These are phyloP conservation scores for Pyrenophora teres DNA, from an alignment of 2,329 filamentous ascomycete species.

Conservation along the genomic window DNA sequence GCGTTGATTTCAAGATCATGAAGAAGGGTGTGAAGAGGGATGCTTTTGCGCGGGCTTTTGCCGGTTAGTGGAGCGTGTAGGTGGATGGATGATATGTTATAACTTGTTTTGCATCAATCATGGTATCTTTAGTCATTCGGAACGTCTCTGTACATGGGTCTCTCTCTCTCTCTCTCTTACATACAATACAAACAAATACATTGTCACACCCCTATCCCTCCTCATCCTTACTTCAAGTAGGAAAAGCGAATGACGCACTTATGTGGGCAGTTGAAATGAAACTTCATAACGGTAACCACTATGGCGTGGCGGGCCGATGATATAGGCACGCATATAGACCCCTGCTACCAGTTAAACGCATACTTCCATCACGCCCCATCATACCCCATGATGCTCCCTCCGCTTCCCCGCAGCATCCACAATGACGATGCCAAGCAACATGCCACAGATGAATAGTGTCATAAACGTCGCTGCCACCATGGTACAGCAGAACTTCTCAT, in stretches of 20 bases:
- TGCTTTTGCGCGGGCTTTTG: slow-evolving; percentile 4
- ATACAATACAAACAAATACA: too few relatives aligned
- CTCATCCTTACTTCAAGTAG: too few relatives aligned
- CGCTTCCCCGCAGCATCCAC: slow-evolving; percentile 6
- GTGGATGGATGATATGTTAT: neutral
- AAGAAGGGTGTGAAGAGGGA: slow-evolving; percentile 5
- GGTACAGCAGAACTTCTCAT: slow-evolving; percentile 28
- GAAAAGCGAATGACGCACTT: neutral
- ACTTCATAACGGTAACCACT: too few relatives aligned
- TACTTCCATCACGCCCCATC: neutral
- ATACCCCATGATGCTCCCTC: neutral
- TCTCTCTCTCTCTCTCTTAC: too few relatives aligned
- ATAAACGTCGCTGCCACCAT: slow-evolving; percentile 34
- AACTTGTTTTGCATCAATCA: neutral
- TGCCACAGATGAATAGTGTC: slow-evolving; percentile 14
- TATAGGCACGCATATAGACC: too few relatives aligned
- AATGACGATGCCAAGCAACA: slow-evolving; percentile 28
- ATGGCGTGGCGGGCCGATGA: too few relatives aligned
- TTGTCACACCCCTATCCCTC: too few relatives aligned
- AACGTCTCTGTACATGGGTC: too few relatives aligned
- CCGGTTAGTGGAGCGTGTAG: neutral
- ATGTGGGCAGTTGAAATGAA: neutral
- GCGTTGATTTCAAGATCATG: slow-evolving; percentile 60
- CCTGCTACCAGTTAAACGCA: neutral
- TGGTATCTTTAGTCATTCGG: too few relatives aligned